Conservation (phyloP, 768 basidiomycete genomes). For the Tricholoma sp. region DNA sequence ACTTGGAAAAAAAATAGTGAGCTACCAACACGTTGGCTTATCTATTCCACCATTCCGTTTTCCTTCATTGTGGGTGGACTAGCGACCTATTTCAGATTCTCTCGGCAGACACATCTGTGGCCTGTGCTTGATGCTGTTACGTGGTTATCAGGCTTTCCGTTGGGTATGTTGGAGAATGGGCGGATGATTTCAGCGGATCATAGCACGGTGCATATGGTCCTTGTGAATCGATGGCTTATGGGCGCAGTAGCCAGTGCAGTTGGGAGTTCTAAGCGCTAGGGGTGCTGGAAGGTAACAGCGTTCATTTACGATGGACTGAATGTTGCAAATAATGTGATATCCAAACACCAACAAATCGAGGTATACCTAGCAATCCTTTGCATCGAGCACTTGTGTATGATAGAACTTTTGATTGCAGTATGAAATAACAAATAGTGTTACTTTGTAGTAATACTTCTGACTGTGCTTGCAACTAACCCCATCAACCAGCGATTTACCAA, state of each 20-base stretch:
- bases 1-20: conserved; percentile 16
- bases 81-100: conserved; percentile 12
- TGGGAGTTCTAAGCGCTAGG: conserved; percentile 7
- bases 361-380: neutral
- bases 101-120: conserved; percentile 12
- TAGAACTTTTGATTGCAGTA: neutral
- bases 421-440: neutral
- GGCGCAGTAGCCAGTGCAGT: conserved; percentile 21
- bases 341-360: neutral
- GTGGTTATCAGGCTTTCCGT: conserved; percentile 20
- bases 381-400: too few relatives aligned
- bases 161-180: conserved; percentile 23
- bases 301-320: neutral
- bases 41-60: conserved; percentile 13
- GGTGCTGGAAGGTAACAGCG: too few relatives aligned
- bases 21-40: conserved; percentile 16
- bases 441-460: conserved; percentile 11
- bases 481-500: conserved; percentile 23
- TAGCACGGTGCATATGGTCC: conserved; percentile 18
- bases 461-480: conserved; percentile 20
- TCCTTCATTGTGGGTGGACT: conserved; percentile 15
- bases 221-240: conserved; percentile 24
- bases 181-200: conserved; percentile 17
- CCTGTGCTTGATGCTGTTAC: conserved; percentile 21
- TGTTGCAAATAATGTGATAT: neutral